Evolutionary conservation across 768 basidiomycete genomes (phyloP).

Genomic region (Pleurotus citrinopileatus): DNA sequence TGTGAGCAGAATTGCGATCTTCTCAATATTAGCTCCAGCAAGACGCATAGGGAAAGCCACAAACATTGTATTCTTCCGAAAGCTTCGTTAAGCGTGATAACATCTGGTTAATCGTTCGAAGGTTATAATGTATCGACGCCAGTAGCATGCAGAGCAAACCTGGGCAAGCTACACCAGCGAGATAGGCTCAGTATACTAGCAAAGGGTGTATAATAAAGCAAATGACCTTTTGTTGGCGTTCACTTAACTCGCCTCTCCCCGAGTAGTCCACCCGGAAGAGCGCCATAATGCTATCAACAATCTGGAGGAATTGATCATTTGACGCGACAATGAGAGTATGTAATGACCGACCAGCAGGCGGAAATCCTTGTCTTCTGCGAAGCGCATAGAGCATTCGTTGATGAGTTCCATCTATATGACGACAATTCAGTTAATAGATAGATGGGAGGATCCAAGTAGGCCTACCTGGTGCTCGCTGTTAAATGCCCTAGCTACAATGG

Average conservation of each 20-base stretch:
- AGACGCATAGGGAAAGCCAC: constrained; percentile 12
- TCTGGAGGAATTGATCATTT: constrained; percentile 40
- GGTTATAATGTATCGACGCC: background rate
- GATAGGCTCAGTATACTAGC: background rate
- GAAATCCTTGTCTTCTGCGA: constrained; percentile 88
- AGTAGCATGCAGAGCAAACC: constrained; percentile 34
- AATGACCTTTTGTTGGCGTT: constrained; percentile 84
- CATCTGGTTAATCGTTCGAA: constrained; percentile 49
- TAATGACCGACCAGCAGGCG: constrained; percentile 53
- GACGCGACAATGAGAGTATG: background rate
- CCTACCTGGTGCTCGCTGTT: constrained; percentile 89
- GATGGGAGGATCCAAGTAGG: background rate
- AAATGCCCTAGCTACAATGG: constrained; percentile 72
- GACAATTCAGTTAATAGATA: constrained; percentile 10
- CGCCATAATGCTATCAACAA: constrained; percentile 97
- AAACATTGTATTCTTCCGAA: constrained; percentile 87
- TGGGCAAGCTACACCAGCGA: constrained; percentile 66
- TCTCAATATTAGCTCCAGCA: constrained; percentile 17
- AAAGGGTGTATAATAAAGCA: background rate
- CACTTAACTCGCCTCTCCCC: constrained; percentile 90
- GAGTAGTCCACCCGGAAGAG: constrained; percentile 93
- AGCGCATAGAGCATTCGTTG: constrained; percentile 83
- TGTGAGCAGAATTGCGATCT: constrained; percentile 86
- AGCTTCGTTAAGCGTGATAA: constrained; percentile 88
- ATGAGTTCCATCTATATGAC: constrained; percentile 78